Base-by-base conservation (phyloP, 2,329 filamentous ascomycete species). In the Exophiala phaeomuriformis region DNA sequence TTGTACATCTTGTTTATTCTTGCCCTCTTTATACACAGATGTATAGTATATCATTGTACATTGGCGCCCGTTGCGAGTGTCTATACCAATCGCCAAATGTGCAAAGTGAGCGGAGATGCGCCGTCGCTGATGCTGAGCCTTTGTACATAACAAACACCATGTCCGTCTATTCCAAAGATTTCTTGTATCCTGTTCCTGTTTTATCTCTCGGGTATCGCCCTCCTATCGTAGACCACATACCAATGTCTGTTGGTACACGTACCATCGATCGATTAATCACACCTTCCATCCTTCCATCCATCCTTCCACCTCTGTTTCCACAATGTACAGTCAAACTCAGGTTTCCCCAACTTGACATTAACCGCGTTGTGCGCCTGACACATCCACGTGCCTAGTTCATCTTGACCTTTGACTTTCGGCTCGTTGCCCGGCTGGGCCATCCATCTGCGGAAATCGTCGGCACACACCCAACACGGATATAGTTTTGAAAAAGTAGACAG, bases 291-390 rank as follows among this genome's bases (percentile, higher is more conserved):
- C 67, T 77, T 81, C 74, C 84, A 96, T 0, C 93, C 93, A 1
- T 86, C 93, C 72, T 86, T 78, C 93, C 93, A 98, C 68, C 93
- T 80, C 77, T 97, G 88, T 69, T 96, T 84, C 91, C 93, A 97
- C 64, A 77, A 81, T 51, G 75, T 76, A 72, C 93, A 98, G 76
- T 98, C 90, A 72, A 98, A 98, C 63, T 79, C 79, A 55, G 81
- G 77, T 78, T 98, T 98, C 47, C 93, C 93, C 63, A 98, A 70
- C 75, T 96, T 97, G 56, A 69, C 67, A 69, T 75, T 77, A 40
- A 76, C 72, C 55, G 72, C 74, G 64, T 77, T 76, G 67, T 76
- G 74, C 55, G 74, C 74, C 64, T 72, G 69, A 51, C 74, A 76
- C 71, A 76, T 75, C 71, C 75, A 76, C 59, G 68, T 68, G 19